phyloP scores from a whole-genome alignment of 768 basidiomycete species.

The Tricholoma sp. region DNA sequence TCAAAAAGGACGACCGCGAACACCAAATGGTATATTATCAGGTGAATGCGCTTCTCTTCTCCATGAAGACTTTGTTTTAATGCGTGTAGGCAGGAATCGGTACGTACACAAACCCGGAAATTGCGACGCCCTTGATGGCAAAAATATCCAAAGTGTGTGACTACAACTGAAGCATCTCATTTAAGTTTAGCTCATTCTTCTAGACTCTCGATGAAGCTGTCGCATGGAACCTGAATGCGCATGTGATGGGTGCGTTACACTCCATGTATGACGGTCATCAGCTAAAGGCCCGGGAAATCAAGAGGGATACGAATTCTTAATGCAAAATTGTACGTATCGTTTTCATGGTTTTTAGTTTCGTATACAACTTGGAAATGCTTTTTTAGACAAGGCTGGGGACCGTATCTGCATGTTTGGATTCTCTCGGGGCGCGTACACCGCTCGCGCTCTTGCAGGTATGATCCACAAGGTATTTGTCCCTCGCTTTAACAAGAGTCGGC shows the following conservation, averaged over 20 bases:
- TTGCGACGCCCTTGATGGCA: slow-evolving; percentile 41
- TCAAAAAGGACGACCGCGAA: slow-evolving; percentile 30
- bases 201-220: slow-evolving; percentile 38
- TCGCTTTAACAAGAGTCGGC: not conserved
- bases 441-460: slow-evolving; percentile 33
- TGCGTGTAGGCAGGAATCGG: slow-evolving; percentile 45
- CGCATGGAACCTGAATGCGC: slow-evolving; percentile 46
- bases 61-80: not conserved
- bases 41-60: slow-evolving; percentile 10
- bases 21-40: slow-evolving; percentile 42
- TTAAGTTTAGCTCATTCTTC: not conserved
- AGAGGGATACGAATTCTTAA: slow-evolving; percentile 55
- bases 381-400: slow-evolving; percentile 42
- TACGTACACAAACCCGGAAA: slow-evolving; percentile 48
- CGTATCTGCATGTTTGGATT: slow-evolving; percentile 50
- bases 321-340: slow-evolving; percentile 46
- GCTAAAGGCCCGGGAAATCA: slow-evolving; percentile 9
- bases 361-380: not conserved
- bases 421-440: slow-evolving; percentile 56
- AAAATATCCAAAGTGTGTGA: slow-evolving; percentile 33
- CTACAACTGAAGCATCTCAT: not conserved
- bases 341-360: not conserved
- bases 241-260: slow-evolving; percentile 39
- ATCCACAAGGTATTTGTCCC: slow-evolving; percentile 49
- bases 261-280: not conserved